Conservation (phyloP, 148 eudicot species). For the Vaccinium vitisidaea region DNA sequence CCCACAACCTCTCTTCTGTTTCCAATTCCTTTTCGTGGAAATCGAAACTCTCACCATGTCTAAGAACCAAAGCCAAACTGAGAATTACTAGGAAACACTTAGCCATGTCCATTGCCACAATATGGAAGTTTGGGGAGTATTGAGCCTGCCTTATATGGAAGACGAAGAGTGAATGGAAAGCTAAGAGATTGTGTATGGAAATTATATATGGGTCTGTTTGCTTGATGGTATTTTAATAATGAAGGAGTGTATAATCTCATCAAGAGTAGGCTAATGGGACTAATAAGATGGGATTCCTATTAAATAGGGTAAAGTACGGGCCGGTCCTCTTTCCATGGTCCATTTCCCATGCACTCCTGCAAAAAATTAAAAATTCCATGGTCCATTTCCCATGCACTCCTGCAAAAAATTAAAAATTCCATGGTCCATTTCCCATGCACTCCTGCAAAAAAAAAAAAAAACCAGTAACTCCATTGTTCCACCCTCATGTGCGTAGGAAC, state of each 20-base stretch:
- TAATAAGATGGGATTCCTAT: background rate
- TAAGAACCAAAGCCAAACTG: slow-evolving; percentile 43
- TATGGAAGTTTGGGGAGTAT: background rate
- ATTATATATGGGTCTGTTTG: slow-evolving; percentile 11
- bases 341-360: too few species aligned
- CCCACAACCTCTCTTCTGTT: slow-evolving; percentile 75
- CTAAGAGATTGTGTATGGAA: slow-evolving; percentile 10
- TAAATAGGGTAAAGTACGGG: too few species aligned
- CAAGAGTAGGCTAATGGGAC: background rate
- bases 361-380: too few species aligned
- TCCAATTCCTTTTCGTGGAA: slow-evolving; percentile 74
- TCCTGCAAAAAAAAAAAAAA: too few species aligned
- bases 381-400: too few species aligned
- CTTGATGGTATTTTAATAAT: background rate
- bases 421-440: too few species aligned
- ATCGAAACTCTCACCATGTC: slow-evolving; percentile 51
- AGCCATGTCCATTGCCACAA: slow-evolving; percentile 38
- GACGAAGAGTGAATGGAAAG: slow-evolving; percentile 16
- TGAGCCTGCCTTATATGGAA: slow-evolving; percentile 25
- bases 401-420: too few species aligned
- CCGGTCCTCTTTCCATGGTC: too few species aligned
- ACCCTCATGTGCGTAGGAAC: too few species aligned
- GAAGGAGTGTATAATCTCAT: background rate
- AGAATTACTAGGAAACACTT: slow-evolving; percentile 39
- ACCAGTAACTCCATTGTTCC: too few species aligned